Evolutionary conservation across 768 basidiomycete genomes (phyloP), one percentile per base, ranked within the genome.

Genomic region (Boletus pseudo-olivaceus): DNA sequence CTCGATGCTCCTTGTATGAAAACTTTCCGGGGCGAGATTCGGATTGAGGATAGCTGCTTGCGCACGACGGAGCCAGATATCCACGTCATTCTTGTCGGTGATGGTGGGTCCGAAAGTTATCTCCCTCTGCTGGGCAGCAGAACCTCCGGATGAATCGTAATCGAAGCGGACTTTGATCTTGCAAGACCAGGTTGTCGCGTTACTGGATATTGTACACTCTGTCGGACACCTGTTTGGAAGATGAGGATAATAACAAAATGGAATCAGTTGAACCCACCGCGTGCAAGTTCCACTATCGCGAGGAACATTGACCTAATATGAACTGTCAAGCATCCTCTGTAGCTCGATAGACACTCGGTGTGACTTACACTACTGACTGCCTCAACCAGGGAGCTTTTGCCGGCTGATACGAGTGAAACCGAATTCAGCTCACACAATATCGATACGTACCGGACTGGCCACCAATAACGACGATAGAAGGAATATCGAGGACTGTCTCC

Each of bases 211-310:
- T 0, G 74, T 73, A 51, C 78, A 80, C 53, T 82, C 77, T 76
- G 79, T 79, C 0, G 80, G 81, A 48, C 82, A 82, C 47, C 82
- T 81, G 42, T 17, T 10, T 7, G 2, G 27, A 48, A 44, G 11
- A 9, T 67, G 43, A 51, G 40, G 23, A 23, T 6, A 5, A 29
- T 27, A n/a, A 48, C 7, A 14, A 14, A 37, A 19, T n/a, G 0
- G 9, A 39, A 40, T 26, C 1, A 10, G n/a, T 26, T 32, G 15
- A n/a, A 48, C 56, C 33, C 3, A 79, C 83, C 81, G 72, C 0
- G 82, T 84, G 49, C 83, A 84, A 1, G 82, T 84, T 20, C 82
- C 82, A 39, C 79, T 80, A 39, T 84, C 84, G 32, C 84, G 71
- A 11, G 84, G 83, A 29, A 85, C 82, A 46, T 69, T 80, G 30